Base-by-base conservation (phyloP, 176 grass and related monocot genomes). In the Oryza glaberrima region DNA sequence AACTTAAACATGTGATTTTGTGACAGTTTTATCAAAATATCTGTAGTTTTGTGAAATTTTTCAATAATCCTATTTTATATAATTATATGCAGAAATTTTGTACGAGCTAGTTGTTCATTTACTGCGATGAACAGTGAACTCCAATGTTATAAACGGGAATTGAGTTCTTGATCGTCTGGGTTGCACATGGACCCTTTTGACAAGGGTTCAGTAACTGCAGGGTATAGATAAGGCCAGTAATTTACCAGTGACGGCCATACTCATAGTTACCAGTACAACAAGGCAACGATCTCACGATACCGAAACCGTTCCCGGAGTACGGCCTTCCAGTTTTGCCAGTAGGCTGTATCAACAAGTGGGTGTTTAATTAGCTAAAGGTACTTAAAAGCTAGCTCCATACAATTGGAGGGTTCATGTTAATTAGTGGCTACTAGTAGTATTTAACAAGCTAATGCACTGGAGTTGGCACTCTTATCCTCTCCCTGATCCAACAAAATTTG, bases 341-440 rank as follows among this genome's bases (percentile, higher is more conserved):
- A 12, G 56, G 12, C 22, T 7, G 75, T 67, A 88, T 83, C 12
- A 25, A n/a, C 86, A 73, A 73, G 86, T 73, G 67, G 80, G 22
- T 9, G 7, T 36, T 41, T 38, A 40, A 41, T 65, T 73, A 26
- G 23, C 19, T 40, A 2, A 40, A 23, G 15, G 34, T 0, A 49
- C 63, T 69, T 20, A 56, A 41, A 76, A 69, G 14, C 3, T 44
- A 60, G 16, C 43, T 69, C 41, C n/a, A 13, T 16, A 40, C 6
- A 7, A 77, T 54, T 60, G 46, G 34, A 30, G 8, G 9, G n/a
- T 22, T n/a, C 30, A 68, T 40, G 43, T 45, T 83, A 75, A 17
- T 34, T 49, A 38, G 36, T 38, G 36, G 36, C 36, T 38, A 38
- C 5, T 38, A 38, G 36, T 38, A 35, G 4, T 49, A 66, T 66